Evolutionary conservation across 2,329 filamentous ascomycete genomes (phyloP).

Genomic region (Neodidymelliopsis sp.): DNA sequence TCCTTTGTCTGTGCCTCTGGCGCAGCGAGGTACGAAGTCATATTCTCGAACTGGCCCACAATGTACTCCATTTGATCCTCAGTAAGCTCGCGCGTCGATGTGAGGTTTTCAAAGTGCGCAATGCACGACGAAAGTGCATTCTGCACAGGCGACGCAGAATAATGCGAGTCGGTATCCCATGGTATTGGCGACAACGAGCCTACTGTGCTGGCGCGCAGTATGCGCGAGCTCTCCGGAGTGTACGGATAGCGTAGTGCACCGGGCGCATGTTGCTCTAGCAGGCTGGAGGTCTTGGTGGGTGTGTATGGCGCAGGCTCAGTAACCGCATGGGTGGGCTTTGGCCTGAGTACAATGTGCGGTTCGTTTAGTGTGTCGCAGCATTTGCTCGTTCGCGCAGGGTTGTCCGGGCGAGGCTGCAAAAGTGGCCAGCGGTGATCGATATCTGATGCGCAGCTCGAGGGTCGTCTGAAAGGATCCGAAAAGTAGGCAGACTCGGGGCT

Average conservation of each 20-base stretch:
- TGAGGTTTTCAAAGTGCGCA: conserved; percentile 41
- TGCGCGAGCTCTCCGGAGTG: conserved; percentile 42
- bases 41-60: conserved; percentile 42
- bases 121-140: conserved; percentile 42
- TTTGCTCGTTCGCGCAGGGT: conserved; percentile 10
- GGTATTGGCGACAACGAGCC: conserved; percentile 31
- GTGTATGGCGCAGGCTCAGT: conserved; percentile 34
- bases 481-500: conserved; percentile 31
- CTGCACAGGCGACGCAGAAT: conserved; percentile 39
- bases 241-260: conserved; percentile 40
- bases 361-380: conserved; percentile 25
- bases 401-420: conserved; percentile 7
- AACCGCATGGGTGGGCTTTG: conserved; percentile 23
- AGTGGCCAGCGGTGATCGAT: conserved; percentile 23
- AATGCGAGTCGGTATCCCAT: conserved; percentile 33
- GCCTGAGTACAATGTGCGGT: conserved; percentile 18
- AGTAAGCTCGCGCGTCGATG: conserved; percentile 38
- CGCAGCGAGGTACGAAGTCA: conserved; percentile 39
- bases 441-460: conserved; percentile 18
- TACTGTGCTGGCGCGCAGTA: conserved; percentile 24
- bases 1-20: conserved; percentile 33
- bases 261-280: conserved; percentile 16
- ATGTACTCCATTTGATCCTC: conserved; percentile 47
- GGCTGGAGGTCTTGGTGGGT: conserved; percentile 26
- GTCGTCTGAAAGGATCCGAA: conserved; percentile 26